Conservation (phyloP, 176 grass and related monocot genomes). For the Ampelocalamus luodianensis region DNA sequence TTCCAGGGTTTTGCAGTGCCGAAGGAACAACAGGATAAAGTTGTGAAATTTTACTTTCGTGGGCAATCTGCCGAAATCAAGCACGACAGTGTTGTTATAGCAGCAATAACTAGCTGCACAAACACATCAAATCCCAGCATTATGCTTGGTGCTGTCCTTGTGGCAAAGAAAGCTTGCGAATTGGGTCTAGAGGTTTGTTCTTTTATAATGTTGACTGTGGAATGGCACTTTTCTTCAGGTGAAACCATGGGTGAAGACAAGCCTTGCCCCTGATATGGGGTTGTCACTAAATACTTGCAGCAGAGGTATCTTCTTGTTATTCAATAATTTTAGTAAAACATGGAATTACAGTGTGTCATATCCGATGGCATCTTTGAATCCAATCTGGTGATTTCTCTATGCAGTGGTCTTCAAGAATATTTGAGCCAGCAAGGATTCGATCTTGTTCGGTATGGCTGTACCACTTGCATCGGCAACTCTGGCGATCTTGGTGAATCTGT, state of each 20-base stretch:
- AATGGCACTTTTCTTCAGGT: conserved; percentile 54
- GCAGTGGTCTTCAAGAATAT: conserved; percentile 83
- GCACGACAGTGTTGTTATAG: conserved; percentile 91
- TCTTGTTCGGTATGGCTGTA: conserved; percentile 90
- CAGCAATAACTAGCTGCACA: conserved; percentile 95
- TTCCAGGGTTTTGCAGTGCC: conserved; percentile 62
- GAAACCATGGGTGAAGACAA: conserved; percentile 97
- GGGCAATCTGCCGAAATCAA: conserved; percentile 79
- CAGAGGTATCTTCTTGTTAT: conserved; percentile 60
- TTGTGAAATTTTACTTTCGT: conserved; percentile 79
- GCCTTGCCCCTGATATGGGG: conserved; percentile 92
- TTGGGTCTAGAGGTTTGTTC: conserved; percentile 76
- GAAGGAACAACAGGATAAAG: conserved; percentile 64
- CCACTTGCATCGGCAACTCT: conserved; percentile 95
- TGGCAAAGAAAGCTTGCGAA: conserved; percentile 87
- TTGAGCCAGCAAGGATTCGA: conserved; percentile 90
- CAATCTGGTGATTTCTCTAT: conserved; percentile 18
- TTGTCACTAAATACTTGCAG: conserved; percentile 94
- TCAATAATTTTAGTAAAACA: conserved; percentile 20
- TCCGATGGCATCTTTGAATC: not conserved
- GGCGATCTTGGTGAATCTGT: conserved; percentile 90
- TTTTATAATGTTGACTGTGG: not conserved
- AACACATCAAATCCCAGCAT: conserved; percentile 95
- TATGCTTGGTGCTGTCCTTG: conserved; percentile 94
- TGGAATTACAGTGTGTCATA: not conserved